A percentile compares a stretch with the other conserved stretches of the same genome.
These are phyloP conservation scores for Cylindrotheca fusiformis DNA, from an alignment of 108 stramenopile genomes.

Conservation along the genomic window DNA sequence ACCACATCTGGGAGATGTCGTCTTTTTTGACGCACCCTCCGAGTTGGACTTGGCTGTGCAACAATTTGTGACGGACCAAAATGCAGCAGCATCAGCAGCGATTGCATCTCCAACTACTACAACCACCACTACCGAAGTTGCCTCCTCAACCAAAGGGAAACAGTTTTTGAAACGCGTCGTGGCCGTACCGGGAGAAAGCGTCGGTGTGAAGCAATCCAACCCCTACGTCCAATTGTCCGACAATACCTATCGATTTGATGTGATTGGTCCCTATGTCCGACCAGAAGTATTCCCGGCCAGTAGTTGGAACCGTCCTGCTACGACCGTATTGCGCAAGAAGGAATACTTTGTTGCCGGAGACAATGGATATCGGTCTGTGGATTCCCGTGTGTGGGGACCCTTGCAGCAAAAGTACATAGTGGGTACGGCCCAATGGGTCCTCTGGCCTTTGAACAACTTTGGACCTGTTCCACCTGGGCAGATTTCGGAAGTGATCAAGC, in stretches of 20 bases:
- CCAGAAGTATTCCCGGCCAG: constrained; percentile 48
- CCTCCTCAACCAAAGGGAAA: constrained; percentile 45
- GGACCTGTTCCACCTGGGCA: constrained; percentile 34
- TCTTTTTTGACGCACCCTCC: constrained; percentile 57
- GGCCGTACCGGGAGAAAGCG: constrained; percentile 46
- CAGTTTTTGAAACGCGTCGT: constrained; percentile 67
- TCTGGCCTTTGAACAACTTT: constrained; percentile 45
- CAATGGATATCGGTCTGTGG: constrained; percentile 58
- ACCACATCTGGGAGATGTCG: constrained; percentile 50
- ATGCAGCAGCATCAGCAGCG: not conserved
- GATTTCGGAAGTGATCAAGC: constrained; percentile 15
- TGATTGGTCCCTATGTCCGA: constrained; percentile 38
- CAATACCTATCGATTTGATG: constrained; percentile 36
- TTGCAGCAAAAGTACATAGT: constrained; percentile 46
- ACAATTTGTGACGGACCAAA: not conserved
- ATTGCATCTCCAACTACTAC: not conserved
- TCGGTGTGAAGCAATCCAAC: constrained; percentile 45
- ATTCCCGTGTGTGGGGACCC: constrained; percentile 64
- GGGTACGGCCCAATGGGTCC: constrained; percentile 48
- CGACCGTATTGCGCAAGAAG: constrained; percentile 28
- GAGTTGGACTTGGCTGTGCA: constrained; percentile 42
- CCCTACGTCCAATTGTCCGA: constrained; percentile 36
- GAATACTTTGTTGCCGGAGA: constrained; percentile 68
- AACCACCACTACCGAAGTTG: constrained; percentile 4
- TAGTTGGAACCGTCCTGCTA: constrained; percentile 50